Evolutionary conservation across 2,329 filamentous ascomycete genomes (phyloP).

Genomic region (Ophiostoma perfectum): DNA sequence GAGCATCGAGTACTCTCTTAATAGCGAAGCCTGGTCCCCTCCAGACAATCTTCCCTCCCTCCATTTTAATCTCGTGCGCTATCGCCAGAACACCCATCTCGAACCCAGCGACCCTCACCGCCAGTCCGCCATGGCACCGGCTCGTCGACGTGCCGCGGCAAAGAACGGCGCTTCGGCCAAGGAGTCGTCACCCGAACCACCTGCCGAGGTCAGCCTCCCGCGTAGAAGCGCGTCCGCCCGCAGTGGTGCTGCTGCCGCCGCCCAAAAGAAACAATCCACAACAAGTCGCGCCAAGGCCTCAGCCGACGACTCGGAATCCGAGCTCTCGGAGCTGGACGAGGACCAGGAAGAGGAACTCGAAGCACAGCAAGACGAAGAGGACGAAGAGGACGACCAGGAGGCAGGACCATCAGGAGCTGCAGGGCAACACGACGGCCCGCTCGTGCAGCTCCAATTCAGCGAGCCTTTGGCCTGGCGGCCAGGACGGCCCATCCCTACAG

Average conservation of each 20-base stretch:
- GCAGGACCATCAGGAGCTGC: constrained; percentile 6
- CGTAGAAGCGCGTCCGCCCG: constrained; percentile 14
- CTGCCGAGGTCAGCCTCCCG: constrained; percentile 19
- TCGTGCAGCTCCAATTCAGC: constrained; percentile 64
- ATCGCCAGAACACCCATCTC: not conserved
- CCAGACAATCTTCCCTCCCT: not conserved
- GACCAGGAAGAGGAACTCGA: constrained; percentile 14
- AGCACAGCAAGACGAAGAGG: constrained; percentile 11
- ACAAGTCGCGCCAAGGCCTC: constrained; percentile 12
- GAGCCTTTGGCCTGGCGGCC: constrained; percentile 86
- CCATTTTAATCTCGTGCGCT: not conserved
- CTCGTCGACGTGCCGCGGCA: constrained; percentile 26
- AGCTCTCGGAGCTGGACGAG: constrained; percentile 24
- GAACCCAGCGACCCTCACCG: not conserved
- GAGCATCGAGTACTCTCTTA: not conserved
- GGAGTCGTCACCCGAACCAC: constrained; percentile 11
- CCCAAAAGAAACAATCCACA: constrained; percentile 17
- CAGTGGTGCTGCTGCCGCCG: constrained; percentile 14
- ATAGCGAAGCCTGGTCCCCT: too few species aligned
- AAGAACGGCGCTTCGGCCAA: constrained; percentile 23
- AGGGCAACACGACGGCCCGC: constrained; percentile 33
- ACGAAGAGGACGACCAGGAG: constrained; percentile 16
- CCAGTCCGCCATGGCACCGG: constrained; percentile 22
- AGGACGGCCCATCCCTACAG: constrained; percentile 79
- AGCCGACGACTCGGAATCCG: constrained; percentile 18